Evolutionary conservation across 2,329 filamentous ascomycete species (phyloP).

Genomic region (Podosphaera fusca): DNA sequence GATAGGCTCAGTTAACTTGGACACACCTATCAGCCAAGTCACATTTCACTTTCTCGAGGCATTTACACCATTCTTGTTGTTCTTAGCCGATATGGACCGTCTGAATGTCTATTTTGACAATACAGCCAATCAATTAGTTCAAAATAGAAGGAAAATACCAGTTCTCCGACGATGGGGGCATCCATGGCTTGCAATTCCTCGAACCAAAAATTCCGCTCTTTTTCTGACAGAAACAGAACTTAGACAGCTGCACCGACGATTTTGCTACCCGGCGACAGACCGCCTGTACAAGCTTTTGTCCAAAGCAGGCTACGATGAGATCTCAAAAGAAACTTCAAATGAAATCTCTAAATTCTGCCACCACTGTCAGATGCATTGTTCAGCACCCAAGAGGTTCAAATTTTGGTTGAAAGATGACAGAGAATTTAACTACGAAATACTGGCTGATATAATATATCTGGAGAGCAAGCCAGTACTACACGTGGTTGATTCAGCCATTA

Average conservation of each 20-base stretch:
- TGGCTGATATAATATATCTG: neutral
- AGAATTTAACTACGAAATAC: neutral
- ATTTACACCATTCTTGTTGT: neutral
- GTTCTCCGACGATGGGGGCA: neutral
- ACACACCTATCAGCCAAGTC: neutral
- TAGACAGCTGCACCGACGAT: too few species aligned
- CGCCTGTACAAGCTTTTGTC: neutral
- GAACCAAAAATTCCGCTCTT: neutral
- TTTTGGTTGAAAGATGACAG: neutral
- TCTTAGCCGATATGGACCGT: neutral
- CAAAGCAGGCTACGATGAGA: neutral
- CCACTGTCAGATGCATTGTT: neutral
- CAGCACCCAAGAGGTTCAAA: neutral
- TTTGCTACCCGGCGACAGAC: too few species aligned
- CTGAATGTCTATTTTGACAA: neutral
- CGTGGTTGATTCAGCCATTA: neutral
- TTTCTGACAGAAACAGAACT: neutral
- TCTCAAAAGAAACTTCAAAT: neutral
- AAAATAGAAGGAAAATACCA: neutral
- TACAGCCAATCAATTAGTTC: neutral
- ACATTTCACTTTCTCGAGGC: neutral
- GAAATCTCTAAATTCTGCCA: neutral
- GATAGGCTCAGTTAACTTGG: neutral
- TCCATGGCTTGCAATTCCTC: neutral
- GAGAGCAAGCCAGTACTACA: neutral